phyloP scores from a whole-genome alignment of 208 protist genomes.

The Trichomonas vaginalis region DNA sequence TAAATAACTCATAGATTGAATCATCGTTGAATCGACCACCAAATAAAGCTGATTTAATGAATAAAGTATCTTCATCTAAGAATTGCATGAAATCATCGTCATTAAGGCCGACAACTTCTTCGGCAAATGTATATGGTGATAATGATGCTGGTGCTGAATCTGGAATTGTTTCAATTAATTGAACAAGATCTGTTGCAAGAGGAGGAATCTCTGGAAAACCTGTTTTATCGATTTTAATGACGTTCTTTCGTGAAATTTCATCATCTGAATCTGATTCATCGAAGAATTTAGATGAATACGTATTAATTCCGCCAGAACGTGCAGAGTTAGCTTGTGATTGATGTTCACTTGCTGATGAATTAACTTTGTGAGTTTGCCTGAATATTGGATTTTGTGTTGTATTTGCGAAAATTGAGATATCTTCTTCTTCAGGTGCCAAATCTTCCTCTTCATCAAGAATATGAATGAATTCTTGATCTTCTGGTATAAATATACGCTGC shows the following conservation, averaged over 20 bases:
- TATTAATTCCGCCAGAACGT: background rate
- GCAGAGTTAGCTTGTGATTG: background rate
- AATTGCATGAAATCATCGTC: background rate
- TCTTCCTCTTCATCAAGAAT: background rate
- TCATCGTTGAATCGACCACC: background rate
- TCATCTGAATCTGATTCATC: background rate
- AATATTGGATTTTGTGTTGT: background rate
- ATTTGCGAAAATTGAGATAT: background rate
- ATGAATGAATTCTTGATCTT: background rate
- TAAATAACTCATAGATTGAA: background rate
- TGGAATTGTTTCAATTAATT: background rate
- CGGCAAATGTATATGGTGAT: background rate
- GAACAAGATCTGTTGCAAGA: background rate
- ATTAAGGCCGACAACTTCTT: background rate
- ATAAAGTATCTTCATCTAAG: conserved; percentile 2
- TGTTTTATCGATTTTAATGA: background rate
- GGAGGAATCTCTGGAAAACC: background rate
- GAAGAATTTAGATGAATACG: background rate
- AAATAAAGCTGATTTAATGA: background rate
- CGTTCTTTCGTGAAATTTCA: background rate
- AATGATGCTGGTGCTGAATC: background rate
- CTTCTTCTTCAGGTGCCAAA: background rate
- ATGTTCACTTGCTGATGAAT: background rate
- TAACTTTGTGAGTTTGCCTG: background rate
- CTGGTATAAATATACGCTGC: background rate